phyloP scores from a whole-genome alignment of 352 stramenopile species.

The Phytopythium litorale region DNA sequence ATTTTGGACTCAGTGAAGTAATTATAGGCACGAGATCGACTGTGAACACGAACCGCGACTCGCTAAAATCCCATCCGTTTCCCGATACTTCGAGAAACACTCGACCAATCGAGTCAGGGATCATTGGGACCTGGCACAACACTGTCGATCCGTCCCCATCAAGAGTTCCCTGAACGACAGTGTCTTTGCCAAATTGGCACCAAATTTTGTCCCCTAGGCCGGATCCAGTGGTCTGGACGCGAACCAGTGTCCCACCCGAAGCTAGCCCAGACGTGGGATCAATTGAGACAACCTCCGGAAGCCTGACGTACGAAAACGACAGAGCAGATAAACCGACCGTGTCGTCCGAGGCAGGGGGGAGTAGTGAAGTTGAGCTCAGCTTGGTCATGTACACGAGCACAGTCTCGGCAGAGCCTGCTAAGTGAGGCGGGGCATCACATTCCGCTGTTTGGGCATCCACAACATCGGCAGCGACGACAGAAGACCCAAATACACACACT shows the following conservation, averaged over 20 bases:
- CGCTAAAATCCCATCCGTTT: constrained; percentile 45
- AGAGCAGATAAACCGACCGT: constrained; percentile 10
- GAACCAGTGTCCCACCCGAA: constrained; percentile 17
- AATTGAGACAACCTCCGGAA: constrained; percentile 23
- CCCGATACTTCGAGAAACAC: constrained; percentile 33
- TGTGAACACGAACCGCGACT: constrained; percentile 17
- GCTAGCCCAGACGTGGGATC: constrained; percentile 13
- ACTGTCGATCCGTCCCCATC: constrained; percentile 3
- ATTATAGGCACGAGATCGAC: constrained; percentile 11
- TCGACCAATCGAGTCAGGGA: constrained; percentile 5
- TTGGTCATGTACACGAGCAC: constrained; percentile 28
- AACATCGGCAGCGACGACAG: constrained; percentile 21
- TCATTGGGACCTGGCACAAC: constrained; percentile 14
- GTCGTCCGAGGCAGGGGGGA: background rate
- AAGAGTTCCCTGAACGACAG: constrained; percentile 15
- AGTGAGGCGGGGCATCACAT: constrained; percentile 26
- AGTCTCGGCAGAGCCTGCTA: constrained; percentile 8
- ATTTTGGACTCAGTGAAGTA: constrained; percentile 8
- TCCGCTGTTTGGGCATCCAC: constrained; percentile 8
- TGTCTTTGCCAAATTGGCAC: constrained; percentile 31
- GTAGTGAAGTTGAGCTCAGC: constrained; percentile 3
- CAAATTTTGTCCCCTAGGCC: constrained; percentile 12
- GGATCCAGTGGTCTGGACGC: constrained; percentile 16
- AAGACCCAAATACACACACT: constrained; percentile 36
- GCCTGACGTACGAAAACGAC: constrained; percentile 29